Conservation (phyloP, 2,329 filamentous ascomycete species). For the Helicocarpus griseus region DNA sequence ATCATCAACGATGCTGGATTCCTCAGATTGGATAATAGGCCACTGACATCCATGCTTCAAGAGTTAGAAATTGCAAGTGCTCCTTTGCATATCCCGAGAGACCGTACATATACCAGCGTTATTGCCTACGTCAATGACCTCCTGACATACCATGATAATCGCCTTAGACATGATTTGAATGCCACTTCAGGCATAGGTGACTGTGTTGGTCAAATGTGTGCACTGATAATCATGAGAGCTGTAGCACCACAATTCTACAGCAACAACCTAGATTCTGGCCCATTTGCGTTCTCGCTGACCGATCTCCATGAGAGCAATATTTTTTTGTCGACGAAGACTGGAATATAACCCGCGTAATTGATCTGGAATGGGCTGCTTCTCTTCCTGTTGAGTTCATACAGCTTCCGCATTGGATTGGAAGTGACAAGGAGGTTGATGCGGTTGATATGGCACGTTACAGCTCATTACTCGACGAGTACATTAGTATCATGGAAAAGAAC, state of each 20-base stretch:
- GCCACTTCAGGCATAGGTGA: slow-evolving; percentile 8
- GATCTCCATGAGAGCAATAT: slow-evolving; percentile 22
- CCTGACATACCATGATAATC: slow-evolving; percentile 16
- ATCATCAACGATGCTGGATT: slow-evolving; percentile 14
- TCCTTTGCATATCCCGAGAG: slow-evolving; percentile 15
- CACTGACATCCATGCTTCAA: slow-evolving; percentile 16
- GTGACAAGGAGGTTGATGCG: slow-evolving; percentile 8
- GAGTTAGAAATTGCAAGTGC: slow-evolving; percentile 17
- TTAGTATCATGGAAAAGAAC: slow-evolving; percentile 13
- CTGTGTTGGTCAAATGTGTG: slow-evolving; percentile 7
- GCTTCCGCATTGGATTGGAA: slow-evolving; percentile 24
- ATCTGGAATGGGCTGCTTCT: slow-evolving; percentile 26
- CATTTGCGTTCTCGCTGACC: slow-evolving; percentile 25
- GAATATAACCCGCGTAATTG: slow-evolving; percentile 24
- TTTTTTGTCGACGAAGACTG: slow-evolving; percentile 28
- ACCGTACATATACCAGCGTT: slow-evolving; percentile 16
- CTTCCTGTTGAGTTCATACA: slow-evolving; percentile 20
- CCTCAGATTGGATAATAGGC: slow-evolving; percentile 14
- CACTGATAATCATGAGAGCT: slow-evolving; percentile 18
- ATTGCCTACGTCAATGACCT: slow-evolving; percentile 18
- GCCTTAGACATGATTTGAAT: slow-evolving; percentile 18
- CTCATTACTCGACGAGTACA: slow-evolving; percentile 11
- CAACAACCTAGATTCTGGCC: slow-evolving; percentile 22
- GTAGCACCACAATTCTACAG: slow-evolving; percentile 18
- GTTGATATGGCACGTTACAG: slow-evolving; percentile 11